Conservation (phyloP, 169 alveolate genomes). For the Eimeria tenella region DNA sequence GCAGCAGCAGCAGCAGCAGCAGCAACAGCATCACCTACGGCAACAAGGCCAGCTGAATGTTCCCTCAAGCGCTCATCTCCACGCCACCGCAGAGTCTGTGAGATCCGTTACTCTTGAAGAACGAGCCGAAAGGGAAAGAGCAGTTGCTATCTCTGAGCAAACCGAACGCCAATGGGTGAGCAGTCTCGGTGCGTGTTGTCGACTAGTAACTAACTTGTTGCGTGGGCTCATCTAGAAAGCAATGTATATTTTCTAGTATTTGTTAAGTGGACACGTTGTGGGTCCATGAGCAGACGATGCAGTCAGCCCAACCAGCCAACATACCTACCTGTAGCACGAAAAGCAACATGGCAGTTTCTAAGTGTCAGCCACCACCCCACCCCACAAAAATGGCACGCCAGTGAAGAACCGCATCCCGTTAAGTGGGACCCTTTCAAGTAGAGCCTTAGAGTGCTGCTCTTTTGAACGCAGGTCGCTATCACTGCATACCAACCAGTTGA, state of each 20-base stretch:
- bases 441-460: background rate
- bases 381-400: no score
- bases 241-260: no score
- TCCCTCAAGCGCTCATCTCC: slow-evolving; percentile 69
- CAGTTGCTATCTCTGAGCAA: slow-evolving; percentile 83
- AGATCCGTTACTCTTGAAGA: slow-evolving; percentile 79
- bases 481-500: slow-evolving; percentile 88
- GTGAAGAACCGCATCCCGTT: no score
- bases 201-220: background rate
- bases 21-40: slow-evolving; percentile 6
- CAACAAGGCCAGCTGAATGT: slow-evolving; percentile 64
- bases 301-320: background rate
- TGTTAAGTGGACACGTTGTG: no score
- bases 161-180: slow-evolving; percentile 87
- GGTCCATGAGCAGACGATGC: no score
- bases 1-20: slow-evolving; percentile 25
- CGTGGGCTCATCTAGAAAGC: background rate
- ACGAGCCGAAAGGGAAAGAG: slow-evolving; percentile 80
- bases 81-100: slow-evolving; percentile 75
- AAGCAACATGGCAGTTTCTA: background rate
- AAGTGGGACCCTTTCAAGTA: no score
- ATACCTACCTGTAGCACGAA: background rate
- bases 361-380: no score
- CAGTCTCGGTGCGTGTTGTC: background rate
- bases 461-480: slow-evolving; percentile 83